phyloP scores from a whole-genome alignment of 345 rosid genomes.

The Citrus unshiu region DNA sequence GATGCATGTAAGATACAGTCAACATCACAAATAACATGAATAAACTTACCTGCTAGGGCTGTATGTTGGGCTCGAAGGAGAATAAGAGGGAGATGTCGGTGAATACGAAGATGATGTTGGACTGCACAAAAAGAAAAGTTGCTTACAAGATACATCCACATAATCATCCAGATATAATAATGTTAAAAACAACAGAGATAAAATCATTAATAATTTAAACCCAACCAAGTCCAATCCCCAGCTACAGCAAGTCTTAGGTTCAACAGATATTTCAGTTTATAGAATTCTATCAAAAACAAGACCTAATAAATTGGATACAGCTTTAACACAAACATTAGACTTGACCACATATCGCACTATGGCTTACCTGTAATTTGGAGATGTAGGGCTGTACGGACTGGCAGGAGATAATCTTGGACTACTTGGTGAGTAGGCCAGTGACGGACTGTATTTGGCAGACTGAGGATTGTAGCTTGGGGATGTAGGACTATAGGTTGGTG shows the following conservation, averaged over 20 bases:
- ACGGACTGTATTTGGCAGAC: no score
- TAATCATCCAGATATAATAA: background rate
- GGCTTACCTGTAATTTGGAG: slow-evolving; percentile 84
- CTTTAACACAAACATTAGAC: background rate
- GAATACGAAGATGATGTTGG: slow-evolving; percentile 93
- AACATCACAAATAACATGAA: background rate
- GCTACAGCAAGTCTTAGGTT: no score
- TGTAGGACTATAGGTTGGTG: slow-evolving; percentile 75
- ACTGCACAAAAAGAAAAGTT: slow-evolving; percentile 30
- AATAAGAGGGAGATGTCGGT: slow-evolving; percentile 90
- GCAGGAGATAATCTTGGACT: no score
- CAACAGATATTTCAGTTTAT: no score
- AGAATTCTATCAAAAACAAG: background rate
- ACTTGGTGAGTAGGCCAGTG: no score
- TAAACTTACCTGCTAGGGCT: slow-evolving; percentile 82
- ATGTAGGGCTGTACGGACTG: slow-evolving; percentile 85
- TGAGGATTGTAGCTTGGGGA: no score
- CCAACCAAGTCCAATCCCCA: no score
- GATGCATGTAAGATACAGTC: slow-evolving; percentile 6
- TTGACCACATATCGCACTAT: background rate
- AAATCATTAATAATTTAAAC: background rate
- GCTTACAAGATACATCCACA: background rate
- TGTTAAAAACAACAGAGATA: background rate
- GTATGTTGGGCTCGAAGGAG: slow-evolving; percentile 87
- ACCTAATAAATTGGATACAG: background rate